Percentiles rank a stretch among this genome's conserved stretches.
phyloP scores from a whole-genome alignment of 2,329 filamentous ascomycete genomes.

The Cladophialophora exuberans region DNA sequence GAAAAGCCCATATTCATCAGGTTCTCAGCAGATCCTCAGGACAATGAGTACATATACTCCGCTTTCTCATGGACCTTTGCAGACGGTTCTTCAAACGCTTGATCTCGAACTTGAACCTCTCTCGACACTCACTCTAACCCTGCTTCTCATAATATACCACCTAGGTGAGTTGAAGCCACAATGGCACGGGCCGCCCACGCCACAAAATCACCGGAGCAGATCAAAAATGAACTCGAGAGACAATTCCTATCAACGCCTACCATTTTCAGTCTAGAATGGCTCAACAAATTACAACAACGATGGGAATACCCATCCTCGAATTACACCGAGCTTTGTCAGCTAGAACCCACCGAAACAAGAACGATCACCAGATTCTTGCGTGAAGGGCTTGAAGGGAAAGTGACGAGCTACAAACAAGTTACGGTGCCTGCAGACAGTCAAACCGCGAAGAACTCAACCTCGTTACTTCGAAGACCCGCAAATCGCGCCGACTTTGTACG shows the following conservation, averaged over 20 bases:
- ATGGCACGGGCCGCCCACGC: not conserved
- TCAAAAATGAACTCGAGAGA: constrained; percentile 72
- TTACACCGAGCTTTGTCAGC: constrained; percentile 79
- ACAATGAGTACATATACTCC: too few species aligned
- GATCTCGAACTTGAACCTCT: too few species aligned
- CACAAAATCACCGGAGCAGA: constrained; percentile 33
- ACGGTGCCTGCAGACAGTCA: constrained; percentile 87
- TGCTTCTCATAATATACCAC: too few species aligned
- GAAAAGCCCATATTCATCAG: too few species aligned
- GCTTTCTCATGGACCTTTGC: too few species aligned
- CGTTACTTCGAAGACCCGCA: constrained; percentile 81
- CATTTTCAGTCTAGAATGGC: constrained; percentile 80
- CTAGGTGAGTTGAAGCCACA: too few species aligned
- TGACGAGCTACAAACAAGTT: constrained; percentile 92
- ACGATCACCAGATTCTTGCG: constrained; percentile 93
- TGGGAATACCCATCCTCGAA: constrained; percentile 79
- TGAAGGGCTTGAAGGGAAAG: constrained; percentile 87
- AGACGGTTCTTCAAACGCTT: too few species aligned
- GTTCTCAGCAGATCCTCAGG: too few species aligned
- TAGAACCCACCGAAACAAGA: constrained; percentile 88
- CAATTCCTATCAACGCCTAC: constrained; percentile 79
- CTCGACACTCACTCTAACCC: too few species aligned
- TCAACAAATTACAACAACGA: constrained; percentile 82
- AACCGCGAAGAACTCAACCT: constrained; percentile 94
- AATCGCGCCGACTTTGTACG: constrained; percentile 87